phyloP scores from a whole-genome alignment of 129 eudicot genomes.

The Heracleum sosnowskyi region DNA sequence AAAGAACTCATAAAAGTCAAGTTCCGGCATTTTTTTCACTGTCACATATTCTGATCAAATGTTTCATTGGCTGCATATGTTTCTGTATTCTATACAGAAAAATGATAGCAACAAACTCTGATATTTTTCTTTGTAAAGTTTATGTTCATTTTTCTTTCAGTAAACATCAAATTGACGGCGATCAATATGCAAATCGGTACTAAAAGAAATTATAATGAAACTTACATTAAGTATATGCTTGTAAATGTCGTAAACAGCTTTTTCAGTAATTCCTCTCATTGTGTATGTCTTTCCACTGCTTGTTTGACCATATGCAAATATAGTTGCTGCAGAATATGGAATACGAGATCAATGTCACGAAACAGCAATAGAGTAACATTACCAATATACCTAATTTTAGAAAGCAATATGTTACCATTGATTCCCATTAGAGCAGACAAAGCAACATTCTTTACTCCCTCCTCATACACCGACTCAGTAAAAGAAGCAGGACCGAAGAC shows the following conservation, averaged over 20 bases:
- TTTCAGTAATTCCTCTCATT: conserved; percentile 94
- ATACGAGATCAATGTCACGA: conserved; percentile 6
- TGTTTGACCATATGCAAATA: conserved; percentile 97
- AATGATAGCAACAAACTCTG: not conserved
- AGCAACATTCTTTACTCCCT: conserved; percentile 89
- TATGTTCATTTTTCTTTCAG: too few species aligned
- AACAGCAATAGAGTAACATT: too few species aligned
- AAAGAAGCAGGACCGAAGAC: conserved; percentile 74
- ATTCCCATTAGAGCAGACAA: conserved; percentile 93
- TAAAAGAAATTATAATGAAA: not conserved
- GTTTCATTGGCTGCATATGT: not conserved
- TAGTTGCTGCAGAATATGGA: conserved; percentile 62
- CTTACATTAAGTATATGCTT: conserved; percentile 72
- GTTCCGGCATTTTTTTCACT: not conserved
- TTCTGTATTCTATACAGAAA: not conserved
- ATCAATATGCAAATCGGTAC: conserved; percentile 34
- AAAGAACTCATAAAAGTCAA: conserved; percentile 1
- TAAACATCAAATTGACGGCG: not conserved
- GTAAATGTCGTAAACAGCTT: conserved; percentile 82
- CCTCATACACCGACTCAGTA: conserved; percentile 78
- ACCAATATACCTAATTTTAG: too few species aligned
- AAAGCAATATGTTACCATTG: conserved; percentile 46
- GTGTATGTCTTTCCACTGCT: conserved; percentile 97
- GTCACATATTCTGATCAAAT: not conserved
- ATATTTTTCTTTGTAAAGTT: too few species aligned